A percentile compares a stretch with the other conserved stretches of the same genome.
Evolutionary conservation across 2,329 filamentous ascomycete genomes (phyloP).

Genomic region (Fusarium equiseti): DNA sequence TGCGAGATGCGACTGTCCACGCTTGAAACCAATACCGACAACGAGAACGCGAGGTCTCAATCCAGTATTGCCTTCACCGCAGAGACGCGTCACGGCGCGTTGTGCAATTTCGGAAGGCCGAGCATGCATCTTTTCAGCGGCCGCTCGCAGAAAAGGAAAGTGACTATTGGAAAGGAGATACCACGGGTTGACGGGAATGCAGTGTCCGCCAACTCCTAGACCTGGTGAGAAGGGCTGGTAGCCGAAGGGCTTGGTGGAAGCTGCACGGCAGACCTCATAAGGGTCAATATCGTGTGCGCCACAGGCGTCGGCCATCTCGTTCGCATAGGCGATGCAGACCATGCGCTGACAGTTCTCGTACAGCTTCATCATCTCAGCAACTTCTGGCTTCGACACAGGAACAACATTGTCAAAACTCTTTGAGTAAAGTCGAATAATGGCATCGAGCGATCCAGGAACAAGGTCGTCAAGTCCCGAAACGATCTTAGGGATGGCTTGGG

Average conservation of each 20-base stretch:
- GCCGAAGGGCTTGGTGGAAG: constrained; percentile 65
- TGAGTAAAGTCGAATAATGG: constrained; percentile 60
- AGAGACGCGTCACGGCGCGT: constrained; percentile 51
- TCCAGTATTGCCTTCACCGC: background rate
- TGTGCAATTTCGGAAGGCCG: constrained; percentile 57
- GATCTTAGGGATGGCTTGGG: constrained; percentile 63
- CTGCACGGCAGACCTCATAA: constrained; percentile 63
- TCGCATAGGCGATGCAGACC: constrained; percentile 66
- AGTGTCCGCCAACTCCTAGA: constrained; percentile 67
- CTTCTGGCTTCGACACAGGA: constrained; percentile 64
- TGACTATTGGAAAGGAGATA: constrained; percentile 63
- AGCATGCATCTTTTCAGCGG: constrained; percentile 58
- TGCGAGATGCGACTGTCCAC: constrained; percentile 60
- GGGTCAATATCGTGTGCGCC: constrained; percentile 59
- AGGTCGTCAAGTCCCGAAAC: constrained; percentile 64
- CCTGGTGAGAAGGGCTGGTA: constrained; percentile 62
- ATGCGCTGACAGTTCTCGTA: constrained; percentile 70
- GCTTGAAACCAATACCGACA: constrained; percentile 64
- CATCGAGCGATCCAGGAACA: constrained; percentile 58
- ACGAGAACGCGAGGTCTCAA: constrained; percentile 54
- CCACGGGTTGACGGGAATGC: constrained; percentile 67
- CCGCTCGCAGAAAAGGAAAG: constrained; percentile 60
- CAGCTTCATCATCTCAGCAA: constrained; percentile 69
- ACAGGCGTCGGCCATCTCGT: constrained; percentile 69
- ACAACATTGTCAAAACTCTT: constrained; percentile 62